A percentile compares a stretch with the other conserved stretches of the same genome.
Conservation (phyloP, 768 basidiomycete species). For the Lactarius quietus region DNA sequence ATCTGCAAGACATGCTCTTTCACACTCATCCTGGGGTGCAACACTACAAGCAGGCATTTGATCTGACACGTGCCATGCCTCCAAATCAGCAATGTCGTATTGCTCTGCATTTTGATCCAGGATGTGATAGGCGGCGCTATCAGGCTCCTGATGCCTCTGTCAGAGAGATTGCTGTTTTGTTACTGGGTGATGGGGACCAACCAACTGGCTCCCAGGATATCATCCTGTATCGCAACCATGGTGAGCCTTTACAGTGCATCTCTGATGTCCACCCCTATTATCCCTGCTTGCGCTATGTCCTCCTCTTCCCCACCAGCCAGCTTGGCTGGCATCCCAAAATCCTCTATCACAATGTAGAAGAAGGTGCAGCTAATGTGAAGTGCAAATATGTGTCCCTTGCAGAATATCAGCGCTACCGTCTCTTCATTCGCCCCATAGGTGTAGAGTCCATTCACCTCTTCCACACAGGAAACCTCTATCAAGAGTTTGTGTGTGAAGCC, state of each 20-base stretch:
- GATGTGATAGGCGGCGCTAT: neutral
- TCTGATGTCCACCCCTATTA: neutral
- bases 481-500: neutral
- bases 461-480: neutral
- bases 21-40: neutral
- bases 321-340: neutral
- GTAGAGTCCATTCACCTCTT: neutral
- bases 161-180: neutral
- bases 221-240: neutral
- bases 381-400: neutral
- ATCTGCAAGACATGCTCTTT: neutral
- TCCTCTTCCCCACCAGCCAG: slow-evolving; percentile 10
- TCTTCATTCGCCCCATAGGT: neutral
- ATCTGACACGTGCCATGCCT: neutral
- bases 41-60: neutral
- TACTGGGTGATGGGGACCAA: neutral
- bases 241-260: neutral
- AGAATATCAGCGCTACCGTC: neutral
- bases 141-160: neutral
- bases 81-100: slow-evolving; percentile 26
- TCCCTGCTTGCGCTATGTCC: neutral
- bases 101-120: neutral
- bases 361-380: neutral
- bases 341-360: neutral
- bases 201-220: neutral